Percentiles rank a stretch among this genome's conserved stretches.
phyloP scores from a whole-genome alignment of 2,329 filamentous ascomycete genomes.

The Alternaria brassicicola region DNA sequence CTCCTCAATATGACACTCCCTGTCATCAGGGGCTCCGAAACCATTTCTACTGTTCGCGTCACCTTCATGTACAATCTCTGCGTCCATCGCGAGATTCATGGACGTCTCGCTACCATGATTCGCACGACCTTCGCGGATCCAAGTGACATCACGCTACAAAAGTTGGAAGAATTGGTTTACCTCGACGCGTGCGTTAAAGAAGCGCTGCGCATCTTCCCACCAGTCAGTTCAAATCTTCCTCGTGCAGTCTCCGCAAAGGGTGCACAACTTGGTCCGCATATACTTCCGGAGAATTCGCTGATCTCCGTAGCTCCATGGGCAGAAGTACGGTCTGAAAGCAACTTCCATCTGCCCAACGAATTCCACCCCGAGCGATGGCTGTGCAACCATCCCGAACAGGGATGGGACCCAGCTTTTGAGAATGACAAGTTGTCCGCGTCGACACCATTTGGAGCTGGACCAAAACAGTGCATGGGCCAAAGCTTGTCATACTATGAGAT shows the following conservation, averaged over 20 bases:
- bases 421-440: background rate
- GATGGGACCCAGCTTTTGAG: background rate
- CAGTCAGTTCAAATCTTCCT: background rate
- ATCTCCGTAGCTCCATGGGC: background rate
- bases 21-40: background rate
- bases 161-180: background rate
- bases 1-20: background rate
- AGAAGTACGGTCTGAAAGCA: background rate
- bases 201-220: background rate
- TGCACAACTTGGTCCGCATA: background rate
- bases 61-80: background rate
- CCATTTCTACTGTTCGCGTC: background rate
- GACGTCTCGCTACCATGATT: background rate
- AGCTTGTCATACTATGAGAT: background rate
- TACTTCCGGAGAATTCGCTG: background rate
- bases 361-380: background rate
- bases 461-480: background rate
- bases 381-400: background rate
- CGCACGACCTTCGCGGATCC: background rate
- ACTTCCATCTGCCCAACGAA: background rate
- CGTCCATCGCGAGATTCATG: background rate
- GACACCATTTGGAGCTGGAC: background rate
- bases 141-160: background rate
- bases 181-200: background rate
- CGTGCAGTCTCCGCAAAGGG: background rate